Evolutionary conservation across 805 yeast genomes (phyloP), one percentile per base, ranked within the genome.

Genomic region (Sungouiozyma intestinalis): DNA sequence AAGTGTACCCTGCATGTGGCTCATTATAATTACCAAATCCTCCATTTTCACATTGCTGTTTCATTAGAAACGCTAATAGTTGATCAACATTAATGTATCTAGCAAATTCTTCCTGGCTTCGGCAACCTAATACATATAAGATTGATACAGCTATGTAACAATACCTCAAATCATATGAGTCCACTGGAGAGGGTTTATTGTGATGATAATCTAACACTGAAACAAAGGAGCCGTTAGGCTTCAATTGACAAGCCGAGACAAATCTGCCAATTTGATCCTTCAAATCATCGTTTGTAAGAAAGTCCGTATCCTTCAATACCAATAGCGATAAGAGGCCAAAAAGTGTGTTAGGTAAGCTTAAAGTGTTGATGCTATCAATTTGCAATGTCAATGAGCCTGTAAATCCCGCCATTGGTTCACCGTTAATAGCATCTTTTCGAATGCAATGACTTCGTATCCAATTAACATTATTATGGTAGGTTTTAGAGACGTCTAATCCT

Each of bases 1-100:
- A 90, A 0, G 95, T 82, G 45, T 83, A 69, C 0, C 97, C 98
- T 6, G 86, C 79, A 62, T 90, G 97, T 2, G 87, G 68, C 58
- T 90, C 98, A 13, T 67, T 62, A 33, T 56, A 54, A 3, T 64
- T 59, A 4, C 88, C 82, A 37, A 85, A 61, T 0, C 95, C 97
- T 1, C 97, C 97, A 52, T 73, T 77, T 49, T 61, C 70, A 27
- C 68, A 63, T 33, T 66, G 55, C 8, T 63, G 53, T 0, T 56
- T 40, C 16, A 44, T 17, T 1, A 80, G 58, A 54, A 68, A 77
- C 0, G 45, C 43, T 3, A 56, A 55, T 24, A 83, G 53, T 3
- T 45, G 46, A 0, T 52, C 64, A 0, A 65, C 47, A 48, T 81
- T 67, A 27, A 81, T 66, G 45, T 69, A 76, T 29, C 42, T 38